Conservation (phyloP, 2,329 filamentous ascomycete genomes). For the Purpureocillium lavendulum region DNA sequence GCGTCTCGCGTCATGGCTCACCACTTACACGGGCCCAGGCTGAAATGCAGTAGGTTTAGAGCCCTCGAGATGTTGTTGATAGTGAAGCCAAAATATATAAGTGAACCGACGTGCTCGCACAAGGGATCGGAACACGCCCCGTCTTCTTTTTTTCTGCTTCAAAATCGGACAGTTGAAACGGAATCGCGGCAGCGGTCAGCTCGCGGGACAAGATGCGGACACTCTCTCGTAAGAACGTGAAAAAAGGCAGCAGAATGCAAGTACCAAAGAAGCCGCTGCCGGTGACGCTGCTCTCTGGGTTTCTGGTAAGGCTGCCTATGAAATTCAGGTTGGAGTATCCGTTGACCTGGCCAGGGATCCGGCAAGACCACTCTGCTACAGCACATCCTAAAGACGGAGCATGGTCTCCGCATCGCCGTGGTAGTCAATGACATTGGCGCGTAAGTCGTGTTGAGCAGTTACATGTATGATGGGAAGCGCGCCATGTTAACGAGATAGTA, state of each 20-base stretch:
- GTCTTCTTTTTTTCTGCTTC: too few species aligned
- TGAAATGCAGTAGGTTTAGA: neutral
- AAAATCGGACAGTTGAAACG: too few species aligned
- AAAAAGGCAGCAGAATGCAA: conserved; percentile 1
- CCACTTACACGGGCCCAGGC: neutral
- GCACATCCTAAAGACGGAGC: conserved; percentile 58
- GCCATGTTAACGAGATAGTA: conserved; percentile 20
- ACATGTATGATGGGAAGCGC: too few species aligned
- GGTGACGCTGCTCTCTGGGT: conserved; percentile 25
- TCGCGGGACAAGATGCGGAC: neutral
- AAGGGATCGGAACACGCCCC: too few species aligned
- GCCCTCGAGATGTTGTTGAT: neutral
- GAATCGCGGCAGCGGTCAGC: neutral
- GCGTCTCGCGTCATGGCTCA: neutral
- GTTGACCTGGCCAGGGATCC: too few species aligned
- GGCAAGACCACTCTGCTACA: conserved; percentile 66
- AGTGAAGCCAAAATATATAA: too few species aligned
- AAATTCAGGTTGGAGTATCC: too few species aligned
- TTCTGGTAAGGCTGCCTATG: conserved; percentile 14
- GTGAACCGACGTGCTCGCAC: too few species aligned
- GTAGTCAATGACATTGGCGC: conserved; percentile 67
- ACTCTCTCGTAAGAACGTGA: neutral
- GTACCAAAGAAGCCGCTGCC: conserved; percentile 17
- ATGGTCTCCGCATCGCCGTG: conserved; percentile 60
- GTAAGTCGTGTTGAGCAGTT: conserved; percentile 23